Evolutionary conservation across 1,284 basidiomycete species (phyloP), one percentile per base, ranked within the genome.

Genomic region (Volvariella surrecta): DNA sequence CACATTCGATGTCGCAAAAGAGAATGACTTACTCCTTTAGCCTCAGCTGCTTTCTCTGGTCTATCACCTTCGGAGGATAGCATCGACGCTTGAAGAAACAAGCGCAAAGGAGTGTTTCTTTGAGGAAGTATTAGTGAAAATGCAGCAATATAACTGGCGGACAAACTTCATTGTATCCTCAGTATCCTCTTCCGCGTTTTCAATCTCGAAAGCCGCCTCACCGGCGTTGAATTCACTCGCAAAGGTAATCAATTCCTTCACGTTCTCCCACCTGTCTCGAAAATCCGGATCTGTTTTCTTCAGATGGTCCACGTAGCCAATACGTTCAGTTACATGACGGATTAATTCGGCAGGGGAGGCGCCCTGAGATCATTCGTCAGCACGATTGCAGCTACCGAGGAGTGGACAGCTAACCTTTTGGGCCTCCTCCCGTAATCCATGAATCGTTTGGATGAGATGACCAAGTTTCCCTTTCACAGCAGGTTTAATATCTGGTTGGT

Each of bases 81-180:
- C 76, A 87, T 88, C 0, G 88, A 90, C 0, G 82, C 80, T 58
- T 92, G 85, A 8, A 96, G 66, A 58, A 95, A 94, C 40, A 70
- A 63, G n/a, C 86, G 77, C 28, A 94, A 63, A 1, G 85, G 82
- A 0, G 80, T 86, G 31, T 71, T 62, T 30, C 80, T 83, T 24
- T 9, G 18, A 13, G 19, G n/a, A n/a, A n/a, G 21, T 24, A 32
- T 32, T 9, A n/a, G 9, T 32, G n/a, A 9, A 9, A 10, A 32
- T 32, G 9, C 4, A 18, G 20, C 28, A 24, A 18, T 22, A n/a
- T 17, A 6, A 11, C 20, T 16, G 11, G 10, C 13, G 21, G 20
- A 7, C 11, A 6, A 18, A 31, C 30, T 10, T 16, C 17, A 31
- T 28, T 13, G 4, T 38, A 35, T 21, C 53, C 43, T 44, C 49